Base-by-base conservation (phyloP, 225 moss, liverwort and hornwort genomes). In the Ulota crispa region DNA sequence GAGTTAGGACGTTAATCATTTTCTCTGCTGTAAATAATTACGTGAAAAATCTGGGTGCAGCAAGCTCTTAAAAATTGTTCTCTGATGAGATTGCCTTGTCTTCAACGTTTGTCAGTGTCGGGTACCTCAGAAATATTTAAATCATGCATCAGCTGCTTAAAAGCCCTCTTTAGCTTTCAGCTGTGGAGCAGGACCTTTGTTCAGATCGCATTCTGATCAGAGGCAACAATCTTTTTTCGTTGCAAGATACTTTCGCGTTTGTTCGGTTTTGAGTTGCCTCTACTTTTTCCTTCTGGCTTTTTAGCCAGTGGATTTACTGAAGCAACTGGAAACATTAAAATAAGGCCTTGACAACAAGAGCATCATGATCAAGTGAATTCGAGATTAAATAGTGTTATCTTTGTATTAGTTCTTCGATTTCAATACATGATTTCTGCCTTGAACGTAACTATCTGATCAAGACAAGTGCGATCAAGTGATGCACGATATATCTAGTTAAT, bases 121-220 rank as follows among this genome's bases (percentile, higher is more conserved):
- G 15, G 18, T 70, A 70, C 28, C 39, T n/a, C 28, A 39, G 63
- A 37, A 70, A 8, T 54, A 15, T 76, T 47, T 36, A 37, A 62
- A 70, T 37, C 70, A 70, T 77, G 37, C 62, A 10, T 45, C 24
- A 59, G 75, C 57, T 81, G 45, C 67, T 39, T 42, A 1, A 67
- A 67, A 75, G 52, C 62, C 60, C 61, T 61, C 32, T 76, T 27
- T 76, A 21, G 39, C 37, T 77, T 76, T 41, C 42, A 81, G 30
- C 60, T 27, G 11, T 82, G 70, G 8, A 79, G 27, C 31, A 45
- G 60, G 39, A 23, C 32, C 23, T 62, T 36, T 60, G 47, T 61
- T 2, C 5, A 19, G 42, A 24, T 32, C 68, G 59, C 81, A 73
- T 53, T 76, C 20, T 69, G 76, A 77, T 77, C 52, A 30, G 53